A percentile compares a stretch with the other conserved stretches of the same genome.
These are phyloP conservation scores for Pythium biforme DNA, from an alignment of 352 stramenopile genomes.

Conservation along the genomic window DNA sequence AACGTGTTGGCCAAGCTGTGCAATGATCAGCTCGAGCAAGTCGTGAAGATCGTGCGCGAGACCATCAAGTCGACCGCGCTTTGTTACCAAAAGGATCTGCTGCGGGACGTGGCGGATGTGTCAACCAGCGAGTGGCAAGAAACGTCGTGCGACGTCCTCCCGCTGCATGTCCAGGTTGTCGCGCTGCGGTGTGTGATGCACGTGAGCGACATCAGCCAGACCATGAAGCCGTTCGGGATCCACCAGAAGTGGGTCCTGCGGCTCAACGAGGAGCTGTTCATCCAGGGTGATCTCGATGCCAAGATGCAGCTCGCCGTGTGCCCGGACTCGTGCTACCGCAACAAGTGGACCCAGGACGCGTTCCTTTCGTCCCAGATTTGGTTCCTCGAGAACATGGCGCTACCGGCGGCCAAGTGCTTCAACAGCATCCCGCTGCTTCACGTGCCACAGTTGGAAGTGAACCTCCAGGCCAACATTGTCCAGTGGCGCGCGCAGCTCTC, in stretches of 20 bases:
- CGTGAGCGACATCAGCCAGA: slow-evolving; percentile 82
- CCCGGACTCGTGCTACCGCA: slow-evolving; percentile 52
- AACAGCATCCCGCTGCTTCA: slow-evolving; percentile 67
- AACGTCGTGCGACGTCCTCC: slow-evolving; percentile 27
- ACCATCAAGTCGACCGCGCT: slow-evolving; percentile 74
- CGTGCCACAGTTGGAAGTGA: slow-evolving; percentile 46
- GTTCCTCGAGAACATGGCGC: slow-evolving; percentile 56
- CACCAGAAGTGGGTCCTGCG: slow-evolving; percentile 76
- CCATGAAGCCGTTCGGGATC: slow-evolving; percentile 76
- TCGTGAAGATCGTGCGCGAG: slow-evolving; percentile 56
- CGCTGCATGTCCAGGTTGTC: slow-evolving; percentile 48
- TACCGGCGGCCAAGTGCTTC: slow-evolving; percentile 52
- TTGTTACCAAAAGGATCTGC: slow-evolving; percentile 76
- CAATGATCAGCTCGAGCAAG: slow-evolving; percentile 43
- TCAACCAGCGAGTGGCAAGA: slow-evolving; percentile 41
- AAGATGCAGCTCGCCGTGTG: slow-evolving; percentile 38
- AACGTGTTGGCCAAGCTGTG: slow-evolving; percentile 59
- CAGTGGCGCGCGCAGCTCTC: slow-evolving; percentile 45
- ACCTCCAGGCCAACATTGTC: slow-evolving; percentile 58
- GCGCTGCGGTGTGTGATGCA: slow-evolving; percentile 71
- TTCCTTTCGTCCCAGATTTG: slow-evolving; percentile 59
- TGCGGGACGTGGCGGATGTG: slow-evolving; percentile 48
- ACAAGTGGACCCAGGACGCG: slow-evolving; percentile 44
- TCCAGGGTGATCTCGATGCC: slow-evolving; percentile 64
- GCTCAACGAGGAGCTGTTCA: slow-evolving; percentile 70